Conservation (phyloP, 768 basidiomycete species). For the Boletus tylopilopsis region DNA sequence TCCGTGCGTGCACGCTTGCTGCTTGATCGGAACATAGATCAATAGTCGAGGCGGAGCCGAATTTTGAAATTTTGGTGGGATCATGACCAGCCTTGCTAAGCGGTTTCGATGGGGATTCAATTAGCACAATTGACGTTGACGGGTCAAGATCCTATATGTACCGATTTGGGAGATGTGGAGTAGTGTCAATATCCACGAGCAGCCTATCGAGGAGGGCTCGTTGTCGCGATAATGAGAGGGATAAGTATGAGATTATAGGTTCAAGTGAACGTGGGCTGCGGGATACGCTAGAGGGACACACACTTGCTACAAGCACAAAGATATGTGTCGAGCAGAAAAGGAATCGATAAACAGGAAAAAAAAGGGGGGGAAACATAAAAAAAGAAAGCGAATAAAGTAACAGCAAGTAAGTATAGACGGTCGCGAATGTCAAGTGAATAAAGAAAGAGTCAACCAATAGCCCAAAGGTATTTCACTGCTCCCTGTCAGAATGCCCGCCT, state of each 20-base stretch:
- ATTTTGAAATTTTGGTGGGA: background rate
- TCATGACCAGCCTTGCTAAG: background rate
- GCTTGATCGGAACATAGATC: no score
- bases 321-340: conserved; percentile 31
- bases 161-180: conserved; percentile 18
- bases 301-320: conserved; percentile 20
- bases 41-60: background rate
- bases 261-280: conserved; percentile 30
- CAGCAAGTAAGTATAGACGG: conserved; percentile 24
- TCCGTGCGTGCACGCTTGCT: no score
- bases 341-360: conserved; percentile 32
- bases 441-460: conserved; percentile 61
- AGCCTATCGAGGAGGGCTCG: conserved; percentile 20
- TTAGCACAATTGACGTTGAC: no score
- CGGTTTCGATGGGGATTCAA: conserved; percentile 5
- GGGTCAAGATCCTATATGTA: conserved; percentile 5
- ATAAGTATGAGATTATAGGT: conserved; percentile 28
- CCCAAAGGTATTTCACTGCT: conserved; percentile 40
- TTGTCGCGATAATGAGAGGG: conserved; percentile 26
- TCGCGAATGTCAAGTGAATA: conserved; percentile 42
- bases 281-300: conserved; percentile 23
- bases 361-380: conserved; percentile 17
- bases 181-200: no score
- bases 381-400: conserved; percentile 32
- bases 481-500: conserved; percentile 6